Percentiles rank a stretch among this genome's conserved stretches.
phyloP scores from a whole-genome alignment of 2,329 filamentous ascomycete species.

The Xylaria sp. region DNA sequence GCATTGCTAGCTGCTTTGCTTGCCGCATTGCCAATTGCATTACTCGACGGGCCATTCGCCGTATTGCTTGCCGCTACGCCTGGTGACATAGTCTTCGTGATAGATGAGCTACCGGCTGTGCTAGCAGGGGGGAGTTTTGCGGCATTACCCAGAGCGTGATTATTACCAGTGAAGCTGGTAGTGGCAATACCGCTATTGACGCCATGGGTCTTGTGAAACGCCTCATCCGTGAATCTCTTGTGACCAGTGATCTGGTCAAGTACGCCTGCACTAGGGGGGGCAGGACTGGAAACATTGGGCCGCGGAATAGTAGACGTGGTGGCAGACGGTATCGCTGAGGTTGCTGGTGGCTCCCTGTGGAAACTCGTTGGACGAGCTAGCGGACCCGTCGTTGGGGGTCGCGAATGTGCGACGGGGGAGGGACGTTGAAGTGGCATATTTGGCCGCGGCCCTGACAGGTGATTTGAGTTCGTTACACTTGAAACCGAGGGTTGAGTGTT shows the following conservation, averaged over 20 bases:
- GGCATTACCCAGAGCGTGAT: background rate
- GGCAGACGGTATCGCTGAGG: constrained; percentile 4
- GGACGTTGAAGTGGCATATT: constrained; percentile 44
- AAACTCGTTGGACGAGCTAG: constrained; percentile 39
- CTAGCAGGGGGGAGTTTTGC: background rate
- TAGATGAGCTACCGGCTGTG: constrained; percentile 8
- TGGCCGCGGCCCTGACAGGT: constrained; percentile 36
- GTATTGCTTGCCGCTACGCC: constrained; percentile 4
- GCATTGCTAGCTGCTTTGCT: background rate
- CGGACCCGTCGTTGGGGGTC: constrained; percentile 40
- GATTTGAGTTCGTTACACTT: constrained; percentile 24
- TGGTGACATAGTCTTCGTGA: background rate
- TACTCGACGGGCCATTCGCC: background rate
- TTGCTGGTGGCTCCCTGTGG: constrained; percentile 34
- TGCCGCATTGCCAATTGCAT: constrained; percentile 4
- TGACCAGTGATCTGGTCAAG: constrained; percentile 46
- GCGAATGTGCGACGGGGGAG: constrained; percentile 39
- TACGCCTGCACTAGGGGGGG: constrained; percentile 44
- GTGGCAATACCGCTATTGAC: constrained; percentile 6
- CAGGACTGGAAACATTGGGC: constrained; percentile 39
- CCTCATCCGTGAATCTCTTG: constrained; percentile 37
- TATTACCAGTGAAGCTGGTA: background rate
- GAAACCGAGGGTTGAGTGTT: constrained; percentile 7
- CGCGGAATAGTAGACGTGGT: constrained; percentile 26
- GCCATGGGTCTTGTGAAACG: constrained; percentile 24